Conservation (phyloP, 2,329 filamentous ascomycete species). For the Aspergillus clavatus region DNA sequence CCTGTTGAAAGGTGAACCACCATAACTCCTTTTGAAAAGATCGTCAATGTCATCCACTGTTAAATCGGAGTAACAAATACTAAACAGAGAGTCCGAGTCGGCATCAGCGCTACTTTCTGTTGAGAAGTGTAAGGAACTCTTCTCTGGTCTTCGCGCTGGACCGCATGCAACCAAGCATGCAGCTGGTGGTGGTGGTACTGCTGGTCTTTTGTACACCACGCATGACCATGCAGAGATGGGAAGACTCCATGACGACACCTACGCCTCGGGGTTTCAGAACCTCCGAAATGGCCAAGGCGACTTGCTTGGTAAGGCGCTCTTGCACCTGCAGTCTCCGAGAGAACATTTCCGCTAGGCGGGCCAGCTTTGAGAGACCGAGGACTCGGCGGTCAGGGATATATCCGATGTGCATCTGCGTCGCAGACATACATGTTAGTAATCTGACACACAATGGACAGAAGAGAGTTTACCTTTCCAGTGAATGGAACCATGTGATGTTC, state of each 20-base stretch:
- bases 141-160: conserved; percentile 88
- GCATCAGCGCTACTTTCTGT: conserved; percentile 42
- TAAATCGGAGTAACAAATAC: conserved; percentile 18
- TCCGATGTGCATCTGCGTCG: conserved; percentile 85
- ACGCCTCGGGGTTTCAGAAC: conserved; percentile 91
- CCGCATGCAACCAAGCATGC: conserved; percentile 94
- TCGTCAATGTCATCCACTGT: conserved; percentile 24
- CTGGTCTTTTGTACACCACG: conserved; percentile 91
- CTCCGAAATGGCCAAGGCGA: conserved; percentile 88
- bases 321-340: conserved; percentile 89
- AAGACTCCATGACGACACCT: conserved; percentile 95
- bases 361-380: conserved; percentile 91
- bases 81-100: conserved; percentile 10
- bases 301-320: conserved; percentile 92
- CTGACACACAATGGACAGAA: not conserved
- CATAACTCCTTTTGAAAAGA: conserved; percentile 30
- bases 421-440: conserved; percentile 8
- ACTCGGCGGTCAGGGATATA: conserved; percentile 92
- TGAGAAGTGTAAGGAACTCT: conserved; percentile 83
- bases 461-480: conserved; percentile 68
- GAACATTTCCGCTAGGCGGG: conserved; percentile 96
- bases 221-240: conserved; percentile 98
- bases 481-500: conserved; percentile 98
- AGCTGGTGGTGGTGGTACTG: conserved; percentile 87
- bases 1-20: conserved; percentile 40